These are phyloP conservation scores for Thalassia testudinum DNA, from an alignment of 116 monocot species.

Conservation along the genomic window DNA sequence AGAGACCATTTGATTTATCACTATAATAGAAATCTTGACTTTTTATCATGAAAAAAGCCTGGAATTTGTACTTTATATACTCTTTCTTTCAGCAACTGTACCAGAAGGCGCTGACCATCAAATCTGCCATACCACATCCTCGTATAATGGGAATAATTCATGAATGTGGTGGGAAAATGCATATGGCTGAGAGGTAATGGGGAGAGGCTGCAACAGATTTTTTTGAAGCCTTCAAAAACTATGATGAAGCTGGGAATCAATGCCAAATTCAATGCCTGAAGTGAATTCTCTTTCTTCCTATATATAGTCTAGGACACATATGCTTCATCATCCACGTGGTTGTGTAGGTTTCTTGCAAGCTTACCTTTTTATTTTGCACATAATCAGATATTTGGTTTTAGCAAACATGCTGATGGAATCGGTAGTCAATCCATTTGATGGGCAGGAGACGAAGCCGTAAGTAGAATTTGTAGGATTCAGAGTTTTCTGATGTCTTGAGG, in stretches of 20 bases:
- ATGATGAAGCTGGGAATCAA: slow-evolving; percentile 98
- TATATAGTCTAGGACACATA: background rate
- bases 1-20: too few relatives aligned
- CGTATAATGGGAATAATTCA: slow-evolving; percentile 98
- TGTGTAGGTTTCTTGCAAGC: too few relatives aligned
- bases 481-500: background rate
- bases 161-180: slow-evolving; percentile 99
- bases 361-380: too few relatives aligned
- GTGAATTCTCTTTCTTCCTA: slow-evolving; percentile 13
- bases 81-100: slow-evolving; percentile 61
- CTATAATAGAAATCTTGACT: too few relatives aligned
- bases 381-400: slow-evolving; percentile 81
- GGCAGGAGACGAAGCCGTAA: slow-evolving; percentile 99
- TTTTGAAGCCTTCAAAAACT: slow-evolving; percentile 99
- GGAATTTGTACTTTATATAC: background rate
- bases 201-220: slow-evolving; percentile 91
- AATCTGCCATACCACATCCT: slow-evolving; percentile 98
- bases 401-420: slow-evolving; percentile 99
- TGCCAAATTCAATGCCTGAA: slow-evolving; percentile 95
- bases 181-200: slow-evolving; percentile 98
- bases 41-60: too few relatives aligned
- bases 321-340: background rate
- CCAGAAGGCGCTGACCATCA: slow-evolving; percentile 84
- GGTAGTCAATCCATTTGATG: slow-evolving; percentile 99
- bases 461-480: background rate